Base-by-base conservation (phyloP, 2,329 filamentous ascomycete genomes). In the Metarhizium robertsii region DNA sequence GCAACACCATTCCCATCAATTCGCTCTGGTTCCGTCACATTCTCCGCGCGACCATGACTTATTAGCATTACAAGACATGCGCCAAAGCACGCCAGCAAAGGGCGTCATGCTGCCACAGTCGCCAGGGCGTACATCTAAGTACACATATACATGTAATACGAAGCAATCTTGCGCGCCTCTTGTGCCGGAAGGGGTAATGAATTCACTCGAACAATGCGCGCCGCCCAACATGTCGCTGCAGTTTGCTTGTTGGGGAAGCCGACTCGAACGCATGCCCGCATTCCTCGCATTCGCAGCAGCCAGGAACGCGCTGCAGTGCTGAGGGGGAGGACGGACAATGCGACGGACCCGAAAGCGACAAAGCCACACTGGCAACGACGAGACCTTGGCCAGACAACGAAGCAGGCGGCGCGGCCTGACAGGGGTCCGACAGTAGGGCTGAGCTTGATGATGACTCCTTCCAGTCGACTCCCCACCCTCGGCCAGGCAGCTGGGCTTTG, bases 381-480 rank as follows among this genome's bases (percentile, higher is more conserved):
- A 34, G 7, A 8, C 32, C 32, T 34, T 32, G 20, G 42, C n/a
- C 42, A 20, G 42, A 20, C 16, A 45, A 46, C 43, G 43, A 46
- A 25, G 43, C 43, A 6, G 8, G 18, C 43, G n/a, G 43, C 43
- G 43, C n/a, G 43, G n/a, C 43, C 43, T 46, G 43, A 29, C 43
- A 46, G 43, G 43, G 43, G 7, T 42, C 16, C 20, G 30, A 18
- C 53, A 54, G 46, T 54, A 54, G 54, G 54, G 54, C 54, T 55
- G 54, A 55, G 54, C 49, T 47, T 42, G 53, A 34, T 25, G 54
- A 52, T 55, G 54, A 55, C 54, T 55, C 54, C 50, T 50, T 29
- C 20, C 20, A 25, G 20, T 25, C 52, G 52, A 25, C 25, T 25
- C 25, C 4, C 25, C 25, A 25, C 25, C 25, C 25, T 25, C 25